These are phyloP conservation scores for Starmera stellimalicola DNA, from an alignment of 1,139 yeast species.

Conservation along the genomic window DNA sequence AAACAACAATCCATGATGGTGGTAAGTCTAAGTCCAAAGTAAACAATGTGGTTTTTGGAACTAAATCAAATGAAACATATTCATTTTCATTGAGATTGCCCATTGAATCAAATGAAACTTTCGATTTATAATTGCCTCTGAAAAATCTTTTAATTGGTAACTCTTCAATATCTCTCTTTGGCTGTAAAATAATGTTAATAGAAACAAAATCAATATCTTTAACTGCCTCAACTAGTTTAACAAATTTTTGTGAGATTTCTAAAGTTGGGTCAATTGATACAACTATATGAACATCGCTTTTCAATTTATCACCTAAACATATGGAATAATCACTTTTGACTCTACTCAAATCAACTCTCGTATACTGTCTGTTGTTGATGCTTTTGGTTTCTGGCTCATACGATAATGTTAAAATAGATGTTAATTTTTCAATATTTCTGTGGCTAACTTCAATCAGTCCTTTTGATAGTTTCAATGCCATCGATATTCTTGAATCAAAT, in stretches of 20 bases:
- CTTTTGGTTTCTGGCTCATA: slow-evolving; percentile 26
- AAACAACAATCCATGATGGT: slow-evolving; percentile 51
- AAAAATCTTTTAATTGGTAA: slow-evolving; percentile 53
- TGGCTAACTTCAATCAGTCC: neutral
- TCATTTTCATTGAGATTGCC: slow-evolving; percentile 24
- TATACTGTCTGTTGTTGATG: slow-evolving; percentile 18
- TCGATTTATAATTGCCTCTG: slow-evolving; percentile 16
- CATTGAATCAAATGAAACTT: slow-evolving; percentile 30
- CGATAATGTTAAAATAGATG: slow-evolving; percentile 33
- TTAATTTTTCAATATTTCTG: slow-evolving; percentile 1
- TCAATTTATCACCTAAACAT: slow-evolving; percentile 15
- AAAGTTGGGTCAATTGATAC: slow-evolving; percentile 65
- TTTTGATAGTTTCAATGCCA: slow-evolving; percentile 11
- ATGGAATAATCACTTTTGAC: slow-evolving; percentile 18
- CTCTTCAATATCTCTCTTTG: slow-evolving; percentile 32
- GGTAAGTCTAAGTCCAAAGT: slow-evolving; percentile 58
- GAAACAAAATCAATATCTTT: slow-evolving; percentile 34
- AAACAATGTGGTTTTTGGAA: slow-evolving; percentile 43
- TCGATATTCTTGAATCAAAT: slow-evolving; percentile 27
- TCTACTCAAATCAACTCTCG: slow-evolving; percentile 33
- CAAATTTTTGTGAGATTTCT: slow-evolving; percentile 55
- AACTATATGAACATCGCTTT: slow-evolving; percentile 37
- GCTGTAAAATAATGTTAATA: slow-evolving; percentile 50
- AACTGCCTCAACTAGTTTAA: slow-evolving; percentile 41
- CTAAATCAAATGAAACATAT: slow-evolving; percentile 24